These are phyloP conservation scores for Ogataea nakhonphanomensis DNA, from an alignment of 805 yeast genomes.

Conservation along the genomic window DNA sequence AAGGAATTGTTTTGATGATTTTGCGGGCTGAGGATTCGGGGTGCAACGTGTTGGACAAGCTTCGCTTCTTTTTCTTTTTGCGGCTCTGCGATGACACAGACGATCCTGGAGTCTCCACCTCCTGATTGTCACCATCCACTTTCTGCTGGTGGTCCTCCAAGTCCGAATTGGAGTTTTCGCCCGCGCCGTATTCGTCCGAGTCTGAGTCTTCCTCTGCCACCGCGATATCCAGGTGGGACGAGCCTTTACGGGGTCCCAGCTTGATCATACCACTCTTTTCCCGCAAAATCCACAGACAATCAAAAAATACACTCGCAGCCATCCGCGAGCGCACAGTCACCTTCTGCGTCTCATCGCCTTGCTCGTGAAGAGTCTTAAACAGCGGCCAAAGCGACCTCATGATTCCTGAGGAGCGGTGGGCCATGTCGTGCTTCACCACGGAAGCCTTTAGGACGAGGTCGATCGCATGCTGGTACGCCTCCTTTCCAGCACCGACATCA, in stretches of 20 bases:
- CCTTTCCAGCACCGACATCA: constrained; percentile 70
- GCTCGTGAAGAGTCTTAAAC: constrained; percentile 63
- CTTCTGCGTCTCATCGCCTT: constrained; percentile 36
- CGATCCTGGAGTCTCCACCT: constrained; percentile 22
- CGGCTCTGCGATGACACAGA: constrained; percentile 20
- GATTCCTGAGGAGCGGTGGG: constrained; percentile 88
- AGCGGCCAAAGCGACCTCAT: constrained; percentile 94
- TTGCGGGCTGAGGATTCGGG: constrained; percentile 72
- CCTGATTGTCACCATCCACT: constrained; percentile 17
- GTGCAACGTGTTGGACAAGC: constrained; percentile 52
- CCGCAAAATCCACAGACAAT: constrained; percentile 77
- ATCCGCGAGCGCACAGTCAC: constrained; percentile 75
- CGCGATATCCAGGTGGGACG: constrained; percentile 27
- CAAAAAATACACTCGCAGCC: constrained; percentile 92
- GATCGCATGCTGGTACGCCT: constrained; percentile 64
- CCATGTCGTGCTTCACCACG: constrained; percentile 85
- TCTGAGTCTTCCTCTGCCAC: constrained; percentile 28
- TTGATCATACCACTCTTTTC: constrained; percentile 87
- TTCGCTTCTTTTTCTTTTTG: constrained; percentile 38
- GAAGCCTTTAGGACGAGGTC: constrained; percentile 73
- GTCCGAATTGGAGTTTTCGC: constrained; percentile 20
- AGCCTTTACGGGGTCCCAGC: constrained; percentile 36
- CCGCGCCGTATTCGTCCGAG: constrained; percentile 19
- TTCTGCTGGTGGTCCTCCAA: constrained; percentile 20
- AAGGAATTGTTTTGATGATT: constrained; percentile 73